These are phyloP conservation scores for Nakaseomyces kungkrabaensis DNA, from an alignment of 1,139 yeast genomes.

Conservation along the genomic window DNA sequence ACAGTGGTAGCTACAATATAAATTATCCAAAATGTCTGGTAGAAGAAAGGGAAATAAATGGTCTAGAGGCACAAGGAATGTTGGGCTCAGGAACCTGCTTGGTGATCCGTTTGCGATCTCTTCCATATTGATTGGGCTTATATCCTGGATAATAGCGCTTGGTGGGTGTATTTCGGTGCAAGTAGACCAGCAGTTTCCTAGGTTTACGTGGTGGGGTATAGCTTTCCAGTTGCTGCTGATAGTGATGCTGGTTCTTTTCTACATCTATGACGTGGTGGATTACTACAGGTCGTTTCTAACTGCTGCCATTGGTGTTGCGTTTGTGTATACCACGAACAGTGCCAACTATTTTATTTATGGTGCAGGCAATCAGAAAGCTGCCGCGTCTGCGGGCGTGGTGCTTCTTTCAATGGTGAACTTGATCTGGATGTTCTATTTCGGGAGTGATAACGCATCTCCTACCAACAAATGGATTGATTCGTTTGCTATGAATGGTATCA, in stretches of 20 bases:
- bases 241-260: conserved; percentile 44
- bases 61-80: neutral
- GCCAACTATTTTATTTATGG: conserved; percentile 71
- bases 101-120: conserved; percentile 67
- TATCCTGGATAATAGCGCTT: conserved; percentile 77
- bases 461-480: conserved; percentile 79
- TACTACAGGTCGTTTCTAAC: conserved; percentile 45
- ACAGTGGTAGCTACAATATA: too few species aligned
- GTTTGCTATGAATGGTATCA: conserved; percentile 40
- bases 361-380: conserved; percentile 55
- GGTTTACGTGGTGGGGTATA: conserved; percentile 96
- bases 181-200: conserved; percentile 44
- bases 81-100: conserved; percentile 39
- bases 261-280: conserved; percentile 60
- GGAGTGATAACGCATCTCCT: conserved; percentile 71
- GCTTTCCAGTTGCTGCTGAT: conserved; percentile 65
- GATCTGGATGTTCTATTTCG: conserved; percentile 79
- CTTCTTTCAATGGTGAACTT: conserved; percentile 69
- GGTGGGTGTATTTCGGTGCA: conserved; percentile 73
- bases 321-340: conserved; percentile 74
- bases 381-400: conserved; percentile 90
- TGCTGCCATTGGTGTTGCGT: conserved; percentile 39
- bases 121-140: conserved; percentile 49
- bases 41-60: neutral
- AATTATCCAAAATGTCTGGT: neutral